These are phyloP conservation scores for Geotrichum ghanense DNA, from an alignment of 805 yeast species.

Conservation along the genomic window DNA sequence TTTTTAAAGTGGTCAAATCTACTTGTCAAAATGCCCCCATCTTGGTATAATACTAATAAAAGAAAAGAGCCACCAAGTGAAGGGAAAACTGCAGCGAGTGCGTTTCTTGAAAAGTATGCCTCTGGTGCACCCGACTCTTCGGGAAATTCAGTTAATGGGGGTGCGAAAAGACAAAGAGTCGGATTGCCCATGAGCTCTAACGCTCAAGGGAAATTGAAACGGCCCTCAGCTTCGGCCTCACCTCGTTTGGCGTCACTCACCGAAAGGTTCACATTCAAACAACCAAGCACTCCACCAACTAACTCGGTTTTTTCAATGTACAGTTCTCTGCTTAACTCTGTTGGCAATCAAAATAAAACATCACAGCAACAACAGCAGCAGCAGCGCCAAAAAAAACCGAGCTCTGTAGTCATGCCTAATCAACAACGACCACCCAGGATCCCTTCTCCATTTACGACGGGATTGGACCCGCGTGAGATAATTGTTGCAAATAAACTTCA, in stretches of 20 bases:
- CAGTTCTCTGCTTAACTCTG: not conserved
- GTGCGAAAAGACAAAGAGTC: constrained; percentile 1
- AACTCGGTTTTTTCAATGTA: constrained; percentile 7
- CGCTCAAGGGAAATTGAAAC: not conserved
- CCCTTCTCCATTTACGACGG: not conserved
- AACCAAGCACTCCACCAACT: not conserved
- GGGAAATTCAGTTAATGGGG: not conserved
- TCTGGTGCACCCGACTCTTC: not conserved
- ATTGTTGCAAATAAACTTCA: not conserved
- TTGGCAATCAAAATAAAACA: not conserved
- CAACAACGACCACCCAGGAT: not conserved
- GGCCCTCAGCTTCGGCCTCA: not conserved
- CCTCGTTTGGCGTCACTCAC: constrained; percentile 3
- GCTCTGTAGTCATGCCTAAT: too few relatives aligned
- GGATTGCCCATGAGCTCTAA: not conserved
- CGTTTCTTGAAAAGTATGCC: not conserved
- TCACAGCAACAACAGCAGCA: not conserved
- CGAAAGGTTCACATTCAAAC: constrained; percentile 5
- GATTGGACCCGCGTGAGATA: not conserved
- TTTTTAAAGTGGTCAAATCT: too few relatives aligned
- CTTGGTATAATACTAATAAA: not conserved
- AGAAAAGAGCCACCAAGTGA: not conserved
- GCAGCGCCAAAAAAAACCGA: not conserved
- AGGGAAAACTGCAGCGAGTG: not conserved
- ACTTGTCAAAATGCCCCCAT: not conserved